These are phyloP conservation scores for Dianthus caryophyllus DNA, from an alignment of 148 eudicot genomes.

Conservation along the genomic window DNA sequence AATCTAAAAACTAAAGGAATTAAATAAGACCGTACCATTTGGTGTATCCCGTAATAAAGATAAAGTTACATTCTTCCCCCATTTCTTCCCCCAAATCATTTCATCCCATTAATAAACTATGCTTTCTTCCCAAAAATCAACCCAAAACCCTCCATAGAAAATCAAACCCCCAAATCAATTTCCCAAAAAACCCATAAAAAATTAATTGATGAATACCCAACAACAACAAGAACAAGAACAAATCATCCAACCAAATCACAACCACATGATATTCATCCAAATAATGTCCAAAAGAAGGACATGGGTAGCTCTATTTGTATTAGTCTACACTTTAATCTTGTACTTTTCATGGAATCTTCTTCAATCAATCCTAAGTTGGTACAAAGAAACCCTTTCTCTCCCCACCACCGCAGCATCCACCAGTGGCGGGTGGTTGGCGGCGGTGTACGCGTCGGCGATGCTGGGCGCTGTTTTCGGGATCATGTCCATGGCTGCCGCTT, in stretches of 20 bases:
- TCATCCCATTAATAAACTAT: no score
- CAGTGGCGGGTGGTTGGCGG: constrained; percentile 37
- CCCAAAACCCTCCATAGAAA: neutral
- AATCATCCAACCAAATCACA: constrained; percentile 8
- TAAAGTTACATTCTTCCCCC: neutral
- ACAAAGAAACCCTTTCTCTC: constrained; percentile 24
- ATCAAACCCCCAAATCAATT: neutral
- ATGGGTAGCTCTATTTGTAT: constrained; percentile 39
- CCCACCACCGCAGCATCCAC: constrained; percentile 9
- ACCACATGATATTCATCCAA: constrained; percentile 17
- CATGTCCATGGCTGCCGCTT: constrained; percentile 63
- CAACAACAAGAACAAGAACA: constrained; percentile 3
- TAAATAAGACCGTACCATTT: no score
- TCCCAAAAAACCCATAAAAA: neutral
- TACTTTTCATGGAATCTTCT: constrained; percentile 47
- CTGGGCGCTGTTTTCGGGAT: constrained; percentile 62
- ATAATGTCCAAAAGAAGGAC: constrained; percentile 45
- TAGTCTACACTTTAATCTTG: constrained; percentile 35
- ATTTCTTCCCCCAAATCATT: neutral
- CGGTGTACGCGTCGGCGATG: constrained; percentile 51
- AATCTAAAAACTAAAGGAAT: no score
- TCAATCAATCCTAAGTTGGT: constrained; percentile 38
- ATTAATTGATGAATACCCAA: constrained; percentile 13
- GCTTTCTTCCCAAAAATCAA: neutral
- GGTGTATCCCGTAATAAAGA: neutral